Evolutionary conservation across 345 rosid genomes (phyloP), one percentile per base, ranked within the genome.

Genomic region (Ricinus communis): DNA sequence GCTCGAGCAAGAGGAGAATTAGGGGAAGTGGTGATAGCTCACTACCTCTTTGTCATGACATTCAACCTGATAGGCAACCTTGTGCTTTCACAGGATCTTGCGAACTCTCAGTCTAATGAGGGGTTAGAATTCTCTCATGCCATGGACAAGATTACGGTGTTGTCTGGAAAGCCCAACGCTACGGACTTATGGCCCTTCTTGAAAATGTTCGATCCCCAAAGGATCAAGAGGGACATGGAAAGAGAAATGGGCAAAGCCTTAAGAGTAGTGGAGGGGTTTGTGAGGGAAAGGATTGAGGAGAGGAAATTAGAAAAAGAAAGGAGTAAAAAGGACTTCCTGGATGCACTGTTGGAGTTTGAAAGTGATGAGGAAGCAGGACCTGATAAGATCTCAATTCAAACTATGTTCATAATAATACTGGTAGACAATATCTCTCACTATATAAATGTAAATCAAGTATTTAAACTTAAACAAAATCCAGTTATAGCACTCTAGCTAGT

Each of bases 171-270:
- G 33, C 73, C 70, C 24, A 77, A 77, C 55, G 18, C 72, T 41
- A 52, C 70, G 1, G 81, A 77, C 18, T 68, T 62, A 7, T 19
- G 62, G 0, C 79, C 74, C 3, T 68, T 58, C 28, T 55, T 80
- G 53, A 53, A 25, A 61, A 25, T 52, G 59, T 49, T 66, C 18
- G 81, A 80, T 74, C 83, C 74, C 8, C 81, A 76, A 22, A 72
- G 81, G 30, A 24, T 76, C 38, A 76, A 61, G 57, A 74, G 40
- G 62, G 31, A 65, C 52, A 70, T 62, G 81, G 60, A 24, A 52
- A 18, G 27, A 51, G 73, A 66, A 31, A 0, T 72, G 15, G 77
- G 74, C 36, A 25, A 22, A 14, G 25, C 50, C 13, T 5, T 54
- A 1, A 22, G 14, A 7, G 21, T 54, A 3, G 10, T 54, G 8